phyloP scores from a whole-genome alignment of 257 asterid species.

The Thymus quinquecostatus region DNA sequence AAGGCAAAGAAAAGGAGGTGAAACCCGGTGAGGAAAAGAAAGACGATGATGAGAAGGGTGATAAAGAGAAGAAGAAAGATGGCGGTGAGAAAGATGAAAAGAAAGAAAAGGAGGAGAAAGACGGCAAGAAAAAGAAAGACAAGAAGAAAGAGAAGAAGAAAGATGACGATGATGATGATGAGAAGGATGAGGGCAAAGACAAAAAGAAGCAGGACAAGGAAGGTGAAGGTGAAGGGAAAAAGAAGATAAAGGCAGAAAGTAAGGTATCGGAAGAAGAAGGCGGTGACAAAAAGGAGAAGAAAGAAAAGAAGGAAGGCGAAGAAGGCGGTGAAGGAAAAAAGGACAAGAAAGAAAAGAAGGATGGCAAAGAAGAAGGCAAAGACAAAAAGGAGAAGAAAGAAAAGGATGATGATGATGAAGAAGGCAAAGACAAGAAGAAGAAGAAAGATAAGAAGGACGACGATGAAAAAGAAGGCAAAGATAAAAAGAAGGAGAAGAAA shows the following conservation, averaged over 20 bases:
- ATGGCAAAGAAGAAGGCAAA: not conserved
- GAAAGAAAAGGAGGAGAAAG: not conserved
- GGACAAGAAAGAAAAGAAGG: not conserved
- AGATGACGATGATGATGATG: not conserved
- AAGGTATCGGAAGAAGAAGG: not conserved
- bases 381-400: not conserved
- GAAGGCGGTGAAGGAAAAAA: not conserved
- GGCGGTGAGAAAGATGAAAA: not conserved
- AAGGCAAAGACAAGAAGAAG: not conserved
- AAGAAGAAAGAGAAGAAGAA: not conserved
- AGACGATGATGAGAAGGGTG: not conserved
- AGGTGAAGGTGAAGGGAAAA: not conserved
- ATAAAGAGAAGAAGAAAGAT: not conserved
- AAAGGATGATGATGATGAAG: not conserved
- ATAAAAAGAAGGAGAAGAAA: not conserved
- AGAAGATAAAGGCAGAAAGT: not conserved
- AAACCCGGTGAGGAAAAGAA: not conserved
- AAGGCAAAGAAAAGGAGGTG: not conserved
- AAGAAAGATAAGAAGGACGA: not conserved
- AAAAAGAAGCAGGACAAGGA: not conserved
- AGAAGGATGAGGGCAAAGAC: not conserved
- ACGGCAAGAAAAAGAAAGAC: not conserved
- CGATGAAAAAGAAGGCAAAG: not conserved
- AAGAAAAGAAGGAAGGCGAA: not conserved
- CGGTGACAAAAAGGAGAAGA: not conserved